These are phyloP conservation scores for Xylaria multiplex DNA, from an alignment of 2,329 filamentous ascomycete species.

Conservation along the genomic window DNA sequence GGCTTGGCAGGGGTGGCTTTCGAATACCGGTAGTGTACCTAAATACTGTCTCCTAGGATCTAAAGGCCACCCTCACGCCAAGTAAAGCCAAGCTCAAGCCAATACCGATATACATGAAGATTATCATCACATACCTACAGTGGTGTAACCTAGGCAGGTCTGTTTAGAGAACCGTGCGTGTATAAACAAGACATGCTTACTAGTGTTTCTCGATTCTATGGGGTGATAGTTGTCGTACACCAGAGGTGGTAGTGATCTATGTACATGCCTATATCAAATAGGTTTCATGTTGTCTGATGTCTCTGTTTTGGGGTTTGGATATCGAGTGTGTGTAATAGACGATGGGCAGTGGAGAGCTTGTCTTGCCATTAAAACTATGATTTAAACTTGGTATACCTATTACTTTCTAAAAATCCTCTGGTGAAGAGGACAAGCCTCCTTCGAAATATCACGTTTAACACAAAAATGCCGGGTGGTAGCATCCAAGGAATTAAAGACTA, in stretches of 20 bases:
- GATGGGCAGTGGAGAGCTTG: not conserved
- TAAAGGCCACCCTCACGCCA: slow-evolving; percentile 13
- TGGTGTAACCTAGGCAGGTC: not conserved
- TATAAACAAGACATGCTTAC: not conserved
- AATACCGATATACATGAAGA: slow-evolving; percentile 1
- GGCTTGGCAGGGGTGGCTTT: slow-evolving; percentile 33
- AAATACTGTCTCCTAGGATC: slow-evolving; percentile 14
- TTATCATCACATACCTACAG: not conserved
- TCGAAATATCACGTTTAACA: too few species aligned
- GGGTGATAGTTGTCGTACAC: not conserved
- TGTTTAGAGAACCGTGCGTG: not conserved
- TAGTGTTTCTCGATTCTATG: not conserved
- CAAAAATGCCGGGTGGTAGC: too few species aligned
- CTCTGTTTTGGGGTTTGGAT: not conserved
- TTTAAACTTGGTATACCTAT: not conserved
- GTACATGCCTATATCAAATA: not conserved
- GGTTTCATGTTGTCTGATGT: not conserved
- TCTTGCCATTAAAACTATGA: not conserved
- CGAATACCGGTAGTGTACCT: too few species aligned
- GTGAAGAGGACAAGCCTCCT: too few species aligned
- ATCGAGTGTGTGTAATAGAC: not conserved
- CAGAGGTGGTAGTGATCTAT: not conserved
- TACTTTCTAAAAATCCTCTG: too few species aligned
- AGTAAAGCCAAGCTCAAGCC: slow-evolving; percentile 24
- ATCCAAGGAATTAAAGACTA: too few species aligned